Conservation (phyloP, 2,329 filamentous ascomycete species). For the Amylocarpus encephaloides region DNA sequence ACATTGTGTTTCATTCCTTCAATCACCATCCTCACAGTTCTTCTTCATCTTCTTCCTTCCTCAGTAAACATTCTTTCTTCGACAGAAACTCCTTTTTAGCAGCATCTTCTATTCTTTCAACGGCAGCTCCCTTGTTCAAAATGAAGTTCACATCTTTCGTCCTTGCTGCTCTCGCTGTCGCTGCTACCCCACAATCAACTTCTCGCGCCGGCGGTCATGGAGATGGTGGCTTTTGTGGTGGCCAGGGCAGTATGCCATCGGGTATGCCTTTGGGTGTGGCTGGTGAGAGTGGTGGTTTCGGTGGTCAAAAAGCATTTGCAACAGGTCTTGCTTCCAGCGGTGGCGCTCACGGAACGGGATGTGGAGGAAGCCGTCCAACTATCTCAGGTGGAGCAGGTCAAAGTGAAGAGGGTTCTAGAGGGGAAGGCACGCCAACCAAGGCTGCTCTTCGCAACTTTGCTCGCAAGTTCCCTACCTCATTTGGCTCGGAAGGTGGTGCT, state of each 20-base stretch:
- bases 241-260: not conserved
- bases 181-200: not conserved
- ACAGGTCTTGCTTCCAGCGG: not conserved
- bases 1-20: not conserved
- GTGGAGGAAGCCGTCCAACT: too few species aligned
- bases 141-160: slow-evolving; percentile 1
- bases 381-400: too few species aligned
- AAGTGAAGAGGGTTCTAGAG: too few species aligned
- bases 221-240: not conserved
- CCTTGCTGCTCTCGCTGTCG: not conserved
- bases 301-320: not conserved
- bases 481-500: too few species aligned
- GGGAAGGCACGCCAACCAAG: too few species aligned
- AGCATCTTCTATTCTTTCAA: not conserved
- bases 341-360: too few species aligned
- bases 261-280: not conserved
- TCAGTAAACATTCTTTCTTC: not conserved
- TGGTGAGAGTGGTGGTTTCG: not conserved
- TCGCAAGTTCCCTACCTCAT: too few species aligned
- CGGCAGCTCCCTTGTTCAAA: not conserved
- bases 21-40: not conserved
- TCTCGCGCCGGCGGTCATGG: too few species aligned
- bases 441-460: too few species aligned
- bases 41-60: not conserved
- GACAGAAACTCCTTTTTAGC: not conserved